phyloP scores from a whole-genome alignment of 257 asterid genomes.

The Solanum verrucosum region DNA sequence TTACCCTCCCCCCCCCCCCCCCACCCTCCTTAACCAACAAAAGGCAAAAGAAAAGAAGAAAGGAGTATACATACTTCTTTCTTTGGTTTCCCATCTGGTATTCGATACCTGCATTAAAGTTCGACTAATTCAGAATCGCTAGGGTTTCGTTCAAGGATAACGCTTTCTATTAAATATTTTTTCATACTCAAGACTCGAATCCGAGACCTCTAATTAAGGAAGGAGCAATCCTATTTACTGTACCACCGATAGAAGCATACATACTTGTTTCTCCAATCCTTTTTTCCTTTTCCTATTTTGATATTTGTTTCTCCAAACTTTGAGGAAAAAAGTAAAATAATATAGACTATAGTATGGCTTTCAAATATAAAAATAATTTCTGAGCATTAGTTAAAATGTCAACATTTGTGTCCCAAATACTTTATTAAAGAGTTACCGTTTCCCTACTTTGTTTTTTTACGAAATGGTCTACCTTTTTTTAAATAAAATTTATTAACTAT shows the following conservation, averaged over 20 bases:
- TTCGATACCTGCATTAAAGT: rapidly evolving
- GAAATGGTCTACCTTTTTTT: background rate
- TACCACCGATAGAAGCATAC: no score
- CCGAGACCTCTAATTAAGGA: rapidly evolving
- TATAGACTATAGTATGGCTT: background rate
- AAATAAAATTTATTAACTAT: background rate
- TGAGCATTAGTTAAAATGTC: background rate
- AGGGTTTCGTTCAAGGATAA: rapidly evolving
- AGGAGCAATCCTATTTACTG: no score
- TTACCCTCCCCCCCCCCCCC: background rate
- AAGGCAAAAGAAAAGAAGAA: background rate
- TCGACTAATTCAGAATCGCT: rapidly evolving
- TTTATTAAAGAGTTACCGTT: background rate
- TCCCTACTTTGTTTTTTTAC: background rate
- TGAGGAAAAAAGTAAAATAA: background rate
- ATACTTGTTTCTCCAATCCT: background rate
- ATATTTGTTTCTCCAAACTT: background rate
- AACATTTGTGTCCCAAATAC: background rate
- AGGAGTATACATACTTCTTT: background rate
- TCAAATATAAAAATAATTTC: background rate
- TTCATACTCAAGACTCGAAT: no score
- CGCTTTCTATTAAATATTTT: no score
- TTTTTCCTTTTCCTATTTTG: background rate
- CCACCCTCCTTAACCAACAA: background rate
- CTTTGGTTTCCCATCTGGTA: no score